These are phyloP conservation scores for Isatis tinctoria DNA, from an alignment of 345 rosid genomes.

Conservation along the genomic window DNA sequence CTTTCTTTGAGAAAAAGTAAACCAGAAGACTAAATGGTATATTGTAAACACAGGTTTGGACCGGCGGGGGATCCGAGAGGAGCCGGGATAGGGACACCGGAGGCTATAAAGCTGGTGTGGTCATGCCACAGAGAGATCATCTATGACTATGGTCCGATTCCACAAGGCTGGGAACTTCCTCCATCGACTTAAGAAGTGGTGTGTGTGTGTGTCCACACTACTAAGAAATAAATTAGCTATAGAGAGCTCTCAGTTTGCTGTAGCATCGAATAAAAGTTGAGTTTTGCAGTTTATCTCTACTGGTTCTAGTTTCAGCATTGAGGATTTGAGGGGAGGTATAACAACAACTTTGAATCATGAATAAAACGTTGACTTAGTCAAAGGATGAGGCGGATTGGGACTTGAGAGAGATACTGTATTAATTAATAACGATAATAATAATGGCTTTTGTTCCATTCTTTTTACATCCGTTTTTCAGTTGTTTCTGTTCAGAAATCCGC, in stretches of 20 bases:
- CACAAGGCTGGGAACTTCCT: constrained; percentile 71
- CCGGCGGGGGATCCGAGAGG: constrained; percentile 99
- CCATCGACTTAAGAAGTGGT: constrained; percentile 51
- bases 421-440: too few species aligned
- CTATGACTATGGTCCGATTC: constrained; percentile 82
- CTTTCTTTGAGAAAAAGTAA: neutral
- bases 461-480: neutral
- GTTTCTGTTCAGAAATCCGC: neutral
- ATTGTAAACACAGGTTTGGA: constrained; percentile 63
- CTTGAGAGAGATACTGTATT: too few species aligned
- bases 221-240: neutral
- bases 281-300: constrained; percentile 18
- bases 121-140: constrained; percentile 96
- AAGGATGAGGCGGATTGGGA: neutral
- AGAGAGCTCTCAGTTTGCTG: constrained; percentile 2
- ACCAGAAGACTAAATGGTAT: neutral
- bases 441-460: neutral
- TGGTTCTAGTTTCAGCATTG: constrained; percentile 14
- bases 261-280: constrained; percentile 2
- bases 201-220: too few species aligned
- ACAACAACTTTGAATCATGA: neutral
- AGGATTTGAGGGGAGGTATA: neutral
- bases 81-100: constrained; percentile 97
- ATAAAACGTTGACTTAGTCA: constrained; percentile 3
- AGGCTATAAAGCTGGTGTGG: constrained; percentile 97